A percentile compares a stretch with the other conserved stretches of the same genome.
These are phyloP conservation scores for Terfezia boudieri DNA, from an alignment of 495 filamentous ascomycete genomes.

Conservation along the genomic window DNA sequence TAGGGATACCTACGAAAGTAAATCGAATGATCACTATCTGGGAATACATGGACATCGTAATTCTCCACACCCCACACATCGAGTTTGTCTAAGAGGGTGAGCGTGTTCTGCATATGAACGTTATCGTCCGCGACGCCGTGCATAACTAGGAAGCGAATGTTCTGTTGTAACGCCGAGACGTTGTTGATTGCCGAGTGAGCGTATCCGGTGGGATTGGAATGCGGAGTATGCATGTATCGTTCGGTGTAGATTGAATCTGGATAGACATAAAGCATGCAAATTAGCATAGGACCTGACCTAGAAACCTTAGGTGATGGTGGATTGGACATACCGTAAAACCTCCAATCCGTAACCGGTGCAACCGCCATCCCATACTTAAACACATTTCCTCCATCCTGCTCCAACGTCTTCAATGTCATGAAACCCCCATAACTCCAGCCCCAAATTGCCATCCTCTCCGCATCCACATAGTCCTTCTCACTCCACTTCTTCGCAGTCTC, in stretches of 20 bases:
- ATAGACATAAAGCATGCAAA: background rate
- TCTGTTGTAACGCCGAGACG: slow-evolving; percentile 41
- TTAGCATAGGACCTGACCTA: background rate
- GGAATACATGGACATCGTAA: slow-evolving; percentile 90
- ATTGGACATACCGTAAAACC: slow-evolving; percentile 42
- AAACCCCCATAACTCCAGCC: slow-evolving; percentile 97
- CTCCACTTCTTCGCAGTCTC: slow-evolving; percentile 73
- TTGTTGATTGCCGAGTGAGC: slow-evolving; percentile 50
- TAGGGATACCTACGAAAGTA: slow-evolving; percentile 37
- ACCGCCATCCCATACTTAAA: slow-evolving; percentile 97
- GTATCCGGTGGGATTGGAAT: slow-evolving; percentile 60
- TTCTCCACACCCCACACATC: slow-evolving; percentile 72
- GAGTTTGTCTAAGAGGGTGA: slow-evolving; percentile 66
- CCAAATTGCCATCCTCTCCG: slow-evolving; percentile 71
- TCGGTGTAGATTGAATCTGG: slow-evolving; percentile 85
- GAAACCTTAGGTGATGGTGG: background rate
- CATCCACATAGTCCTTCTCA: slow-evolving; percentile 62
- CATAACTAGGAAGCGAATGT: slow-evolving; percentile 77
- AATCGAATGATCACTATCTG: slow-evolving; percentile 89
- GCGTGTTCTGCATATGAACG: slow-evolving; percentile 83
- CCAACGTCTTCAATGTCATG: slow-evolving; percentile 88
- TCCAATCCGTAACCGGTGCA: slow-evolving; percentile 93
- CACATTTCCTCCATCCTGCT: slow-evolving; percentile 68
- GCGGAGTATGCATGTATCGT: slow-evolving; percentile 82
- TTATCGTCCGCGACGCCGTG: slow-evolving; percentile 92